Percentiles rank a stretch among this genome's conserved stretches.
Conservation (phyloP, 345 rosid genomes). For the Euphorbia peplus region DNA sequence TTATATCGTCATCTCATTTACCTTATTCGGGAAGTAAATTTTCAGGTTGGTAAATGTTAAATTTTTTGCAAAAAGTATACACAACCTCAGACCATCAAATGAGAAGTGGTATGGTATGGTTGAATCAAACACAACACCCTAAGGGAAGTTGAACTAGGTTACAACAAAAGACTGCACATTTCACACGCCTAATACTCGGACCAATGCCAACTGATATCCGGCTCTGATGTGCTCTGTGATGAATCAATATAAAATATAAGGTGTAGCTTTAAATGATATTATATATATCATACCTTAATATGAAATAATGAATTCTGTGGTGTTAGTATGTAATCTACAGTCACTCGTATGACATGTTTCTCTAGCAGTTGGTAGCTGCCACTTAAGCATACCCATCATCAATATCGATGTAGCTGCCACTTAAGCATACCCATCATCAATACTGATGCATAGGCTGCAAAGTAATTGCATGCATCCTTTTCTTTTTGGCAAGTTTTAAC, state of each 20-base stretch:
- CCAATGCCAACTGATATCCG: neutral
- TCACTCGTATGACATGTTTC: no score
- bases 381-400: no score
- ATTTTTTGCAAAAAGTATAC: neutral
- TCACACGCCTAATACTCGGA: neutral
- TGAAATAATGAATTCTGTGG: slow-evolving; percentile 5
- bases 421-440: no score
- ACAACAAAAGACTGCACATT: slow-evolving; percentile 7
- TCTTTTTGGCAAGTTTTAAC: no score
- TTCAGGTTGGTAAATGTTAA: neutral
- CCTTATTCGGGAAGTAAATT: slow-evolving; percentile 10
- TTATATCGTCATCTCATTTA: neutral
- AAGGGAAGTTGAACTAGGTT: neutral
- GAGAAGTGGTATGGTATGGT: neutral
- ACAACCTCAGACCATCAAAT: neutral
- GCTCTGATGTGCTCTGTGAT: neutral
- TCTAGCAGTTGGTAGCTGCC: no score
- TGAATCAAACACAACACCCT: neutral
- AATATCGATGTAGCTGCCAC: no score
- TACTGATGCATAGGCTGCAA: no score
- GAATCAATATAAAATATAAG: neutral
- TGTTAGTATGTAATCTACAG: neutral
- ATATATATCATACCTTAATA: neutral
- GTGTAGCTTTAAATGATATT: neutral
- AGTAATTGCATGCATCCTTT: no score